These are phyloP conservation scores for Globisporangium nagaii DNA, from an alignment of 352 stramenopile species.

Conservation along the genomic window DNA sequence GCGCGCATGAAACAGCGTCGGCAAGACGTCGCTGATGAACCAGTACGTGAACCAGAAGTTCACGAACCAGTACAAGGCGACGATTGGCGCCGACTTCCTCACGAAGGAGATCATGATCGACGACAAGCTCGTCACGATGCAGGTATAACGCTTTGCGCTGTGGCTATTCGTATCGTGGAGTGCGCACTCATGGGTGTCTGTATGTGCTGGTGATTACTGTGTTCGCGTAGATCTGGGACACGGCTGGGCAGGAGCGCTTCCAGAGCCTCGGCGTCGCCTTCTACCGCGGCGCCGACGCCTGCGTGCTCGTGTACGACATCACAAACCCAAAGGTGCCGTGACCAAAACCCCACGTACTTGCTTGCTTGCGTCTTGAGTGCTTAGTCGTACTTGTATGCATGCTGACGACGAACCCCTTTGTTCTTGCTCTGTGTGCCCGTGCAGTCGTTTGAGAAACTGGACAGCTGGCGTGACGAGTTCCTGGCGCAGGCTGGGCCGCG, in stretches of 20 bases:
- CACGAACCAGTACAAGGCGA: conserved; percentile 98
- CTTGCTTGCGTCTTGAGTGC: too few relatives aligned
- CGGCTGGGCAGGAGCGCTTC: conserved; percentile 98
- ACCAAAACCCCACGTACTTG: neutral
- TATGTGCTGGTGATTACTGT: too few relatives aligned
- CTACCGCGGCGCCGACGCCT: conserved; percentile 97
- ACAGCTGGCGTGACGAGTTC: conserved; percentile 98
- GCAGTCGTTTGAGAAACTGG: conserved; percentile 96
- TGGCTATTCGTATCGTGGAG: neutral
- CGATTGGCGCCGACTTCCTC: conserved; percentile 98
- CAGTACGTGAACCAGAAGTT: conserved; percentile 99
- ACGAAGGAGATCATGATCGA: conserved; percentile 96
- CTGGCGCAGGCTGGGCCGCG: conserved; percentile 87
- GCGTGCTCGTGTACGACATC: conserved; percentile 98
- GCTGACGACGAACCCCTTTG: neutral
- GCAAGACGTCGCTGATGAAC: conserved; percentile 99
- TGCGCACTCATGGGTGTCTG: neutral
- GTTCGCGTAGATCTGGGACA: conserved; percentile 97
- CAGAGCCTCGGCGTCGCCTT: conserved; percentile 97
- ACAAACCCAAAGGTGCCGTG: conserved; percentile 91
- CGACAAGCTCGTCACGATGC: conserved; percentile 95
- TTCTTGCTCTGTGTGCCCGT: neutral
- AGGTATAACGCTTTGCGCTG: conserved; percentile 29
- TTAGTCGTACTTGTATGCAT: too few relatives aligned
- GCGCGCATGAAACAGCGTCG: conserved; percentile 70